These are phyloP conservation scores for Penicillium brasilianum DNA, from an alignment of 2,329 filamentous ascomycete genomes.

Conservation along the genomic window DNA sequence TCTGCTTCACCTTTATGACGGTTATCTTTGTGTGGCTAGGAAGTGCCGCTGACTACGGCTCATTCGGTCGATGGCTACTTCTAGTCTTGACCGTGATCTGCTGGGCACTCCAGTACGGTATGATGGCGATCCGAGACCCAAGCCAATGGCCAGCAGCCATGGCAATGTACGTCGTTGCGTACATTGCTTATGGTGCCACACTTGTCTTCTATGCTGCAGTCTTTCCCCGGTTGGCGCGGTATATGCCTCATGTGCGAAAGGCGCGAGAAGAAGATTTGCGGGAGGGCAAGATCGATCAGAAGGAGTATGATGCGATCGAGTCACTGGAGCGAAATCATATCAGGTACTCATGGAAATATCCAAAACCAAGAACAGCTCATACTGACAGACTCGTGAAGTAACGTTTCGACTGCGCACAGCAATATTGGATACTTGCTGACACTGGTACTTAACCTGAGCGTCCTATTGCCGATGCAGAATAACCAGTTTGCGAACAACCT, in stretches of 20 bases:
- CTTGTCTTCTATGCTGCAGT: slow-evolving; percentile 51
- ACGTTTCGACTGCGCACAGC: slow-evolving; percentile 50
- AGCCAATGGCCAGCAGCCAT: slow-evolving; percentile 50
- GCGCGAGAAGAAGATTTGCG: slow-evolving; percentile 48
- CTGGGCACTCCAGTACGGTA: slow-evolving; percentile 49
- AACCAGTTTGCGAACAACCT: slow-evolving; percentile 47
- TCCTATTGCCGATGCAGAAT: slow-evolving; percentile 45
- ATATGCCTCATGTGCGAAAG: slow-evolving; percentile 49
- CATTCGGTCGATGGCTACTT: slow-evolving; percentile 50
- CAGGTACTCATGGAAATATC: slow-evolving; percentile 29
- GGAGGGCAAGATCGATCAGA: slow-evolving; percentile 44
- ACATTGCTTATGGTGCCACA: slow-evolving; percentile 48
- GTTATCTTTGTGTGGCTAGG: slow-evolving; percentile 50
- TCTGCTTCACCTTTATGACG: slow-evolving; percentile 51
- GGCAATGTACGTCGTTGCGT: slow-evolving; percentile 48
- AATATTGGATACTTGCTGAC: slow-evolving; percentile 51
- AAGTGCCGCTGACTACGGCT: slow-evolving; percentile 51
- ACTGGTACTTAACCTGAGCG: slow-evolving; percentile 47
- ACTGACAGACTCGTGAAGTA: slow-evolving; percentile 32
- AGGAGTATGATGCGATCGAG: slow-evolving; percentile 49
- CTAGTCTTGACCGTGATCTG: slow-evolving; percentile 47
- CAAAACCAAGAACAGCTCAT: not conserved
- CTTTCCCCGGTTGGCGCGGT: slow-evolving; percentile 47
- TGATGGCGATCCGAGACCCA: slow-evolving; percentile 45
- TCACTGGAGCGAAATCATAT: slow-evolving; percentile 51